Evolutionary conservation across 1,284 basidiomycete species (phyloP).

Genomic region (Puccinia hordei): DNA sequence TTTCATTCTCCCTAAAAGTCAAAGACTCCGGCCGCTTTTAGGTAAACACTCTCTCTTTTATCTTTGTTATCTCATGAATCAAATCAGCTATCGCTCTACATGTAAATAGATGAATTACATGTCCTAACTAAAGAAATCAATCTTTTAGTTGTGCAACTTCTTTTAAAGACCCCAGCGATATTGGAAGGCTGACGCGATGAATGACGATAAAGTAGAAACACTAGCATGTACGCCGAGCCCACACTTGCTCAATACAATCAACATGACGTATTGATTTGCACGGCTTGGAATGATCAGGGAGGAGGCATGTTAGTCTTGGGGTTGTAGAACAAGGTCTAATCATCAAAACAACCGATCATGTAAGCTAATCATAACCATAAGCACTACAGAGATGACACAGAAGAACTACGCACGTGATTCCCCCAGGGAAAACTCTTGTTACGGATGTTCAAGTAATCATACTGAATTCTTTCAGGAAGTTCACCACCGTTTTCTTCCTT

Average conservation of each 20-base stretch:
- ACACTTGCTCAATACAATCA: too few species aligned
- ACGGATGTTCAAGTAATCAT: slow-evolving; percentile 56
- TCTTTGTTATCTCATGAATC: too few species aligned
- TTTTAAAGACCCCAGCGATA: too few species aligned
- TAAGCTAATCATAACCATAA: neutral
- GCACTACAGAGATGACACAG: neutral
- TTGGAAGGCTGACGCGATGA: too few species aligned
- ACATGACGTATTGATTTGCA: too few species aligned
- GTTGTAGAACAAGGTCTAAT: slow-evolving; percentile 49
- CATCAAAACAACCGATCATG: neutral
- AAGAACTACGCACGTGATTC: slow-evolving; percentile 25
- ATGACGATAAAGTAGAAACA: neutral
- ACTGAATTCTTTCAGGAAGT: slow-evolving; percentile 71
- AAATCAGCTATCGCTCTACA: too few species aligned
- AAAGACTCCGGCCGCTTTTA: too few species aligned
- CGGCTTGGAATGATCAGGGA: neutral
- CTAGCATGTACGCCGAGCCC: neutral
- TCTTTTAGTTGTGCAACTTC: too few species aligned
- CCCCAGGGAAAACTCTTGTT: slow-evolving; percentile 49
- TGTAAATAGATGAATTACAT: too few species aligned
- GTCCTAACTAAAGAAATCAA: too few species aligned
- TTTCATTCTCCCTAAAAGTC: too few species aligned
- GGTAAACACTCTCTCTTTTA: too few species aligned
- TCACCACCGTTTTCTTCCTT: slow-evolving; percentile 74
- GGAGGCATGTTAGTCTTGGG: slow-evolving; percentile 45